Evolutionary conservation across 2,329 filamentous ascomycete genomes (phyloP).

Genomic region (Penicillium sp.): DNA sequence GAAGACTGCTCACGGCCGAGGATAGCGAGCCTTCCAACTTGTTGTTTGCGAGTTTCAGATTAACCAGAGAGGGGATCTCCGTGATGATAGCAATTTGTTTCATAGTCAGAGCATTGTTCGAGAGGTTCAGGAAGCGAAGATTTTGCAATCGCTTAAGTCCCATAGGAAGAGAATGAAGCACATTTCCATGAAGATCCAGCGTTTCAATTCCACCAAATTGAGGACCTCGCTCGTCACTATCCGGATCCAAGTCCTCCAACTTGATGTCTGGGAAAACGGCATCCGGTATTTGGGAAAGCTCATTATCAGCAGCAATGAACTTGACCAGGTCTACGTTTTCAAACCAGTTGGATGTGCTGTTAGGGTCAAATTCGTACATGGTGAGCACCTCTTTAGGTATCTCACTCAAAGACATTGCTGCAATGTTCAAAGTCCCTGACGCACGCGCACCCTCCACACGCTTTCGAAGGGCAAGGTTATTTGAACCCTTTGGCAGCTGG

Average conservation of each 20-base stretch:
- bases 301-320: slow-evolving; percentile 87
- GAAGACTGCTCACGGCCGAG: slow-evolving; percentile 62
- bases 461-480: slow-evolving; percentile 69
- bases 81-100: slow-evolving; percentile 70
- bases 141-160: slow-evolving; percentile 72
- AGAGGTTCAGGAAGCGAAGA: slow-evolving; percentile 80
- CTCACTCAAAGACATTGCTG: slow-evolving; percentile 74
- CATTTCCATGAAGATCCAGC: slow-evolving; percentile 84
- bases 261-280: slow-evolving; percentile 74
- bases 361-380: slow-evolving; percentile 83
- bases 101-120: slow-evolving; percentile 77
- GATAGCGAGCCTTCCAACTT: slow-evolving; percentile 68
- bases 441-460: slow-evolving; percentile 72
- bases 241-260: slow-evolving; percentile 57
- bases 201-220: slow-evolving; percentile 81
- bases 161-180: slow-evolving; percentile 68
- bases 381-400: slow-evolving; percentile 81
- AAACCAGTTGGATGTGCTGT: slow-evolving; percentile 73
- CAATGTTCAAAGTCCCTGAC: slow-evolving; percentile 83
- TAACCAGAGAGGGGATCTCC: slow-evolving; percentile 70
- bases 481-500: slow-evolving; percentile 59
- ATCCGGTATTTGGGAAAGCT: slow-evolving; percentile 73
- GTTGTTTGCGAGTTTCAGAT: slow-evolving; percentile 81
- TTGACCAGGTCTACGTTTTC: slow-evolving; percentile 85
- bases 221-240: slow-evolving; percentile 67